Evolutionary conservation across 1,139 yeast genomes (phyloP).

Genomic region (Zygosaccharomyces sapae): DNA sequence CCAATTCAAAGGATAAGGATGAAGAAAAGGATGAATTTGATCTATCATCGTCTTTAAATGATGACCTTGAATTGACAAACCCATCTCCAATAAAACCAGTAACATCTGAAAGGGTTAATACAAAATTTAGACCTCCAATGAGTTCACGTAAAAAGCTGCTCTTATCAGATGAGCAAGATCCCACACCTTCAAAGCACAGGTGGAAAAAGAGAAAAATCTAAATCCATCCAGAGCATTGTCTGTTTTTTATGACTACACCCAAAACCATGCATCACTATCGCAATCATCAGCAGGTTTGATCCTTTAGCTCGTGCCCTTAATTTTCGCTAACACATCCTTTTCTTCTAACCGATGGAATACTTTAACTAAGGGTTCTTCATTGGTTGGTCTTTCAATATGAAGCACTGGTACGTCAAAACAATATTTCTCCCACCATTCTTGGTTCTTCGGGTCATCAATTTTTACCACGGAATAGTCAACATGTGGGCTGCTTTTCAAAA

Average conservation of each 20-base stretch:
- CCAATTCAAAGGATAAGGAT: not conserved
- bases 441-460: constrained; percentile 54
- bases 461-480: constrained; percentile 52
- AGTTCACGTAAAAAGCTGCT: constrained; percentile 23
- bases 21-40: constrained; percentile 28
- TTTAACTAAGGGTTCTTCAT: constrained; percentile 47
- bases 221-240: constrained; percentile 3
- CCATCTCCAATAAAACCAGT: constrained; percentile 31
- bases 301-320: constrained; percentile 27
- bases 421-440: constrained; percentile 73
- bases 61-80: constrained; percentile 32
- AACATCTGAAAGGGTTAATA: constrained; percentile 16
- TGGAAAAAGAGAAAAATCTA: constrained; percentile 19
- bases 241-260: not conserved
- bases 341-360: constrained; percentile 73
- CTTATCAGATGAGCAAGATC: constrained; percentile 22
- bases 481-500: constrained; percentile 31
- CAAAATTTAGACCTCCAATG: constrained; percentile 13
- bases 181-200: constrained; percentile 10
- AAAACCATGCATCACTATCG: not conserved
- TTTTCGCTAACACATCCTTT: constrained; percentile 52
- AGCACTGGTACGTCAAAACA: constrained; percentile 90
- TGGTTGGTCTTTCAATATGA: constrained; percentile 54
- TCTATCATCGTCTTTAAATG: constrained; percentile 31
- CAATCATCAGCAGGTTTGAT: not conserved